Base-by-base conservation (phyloP, 805 yeast species). In the Starmerella apicola region DNA sequence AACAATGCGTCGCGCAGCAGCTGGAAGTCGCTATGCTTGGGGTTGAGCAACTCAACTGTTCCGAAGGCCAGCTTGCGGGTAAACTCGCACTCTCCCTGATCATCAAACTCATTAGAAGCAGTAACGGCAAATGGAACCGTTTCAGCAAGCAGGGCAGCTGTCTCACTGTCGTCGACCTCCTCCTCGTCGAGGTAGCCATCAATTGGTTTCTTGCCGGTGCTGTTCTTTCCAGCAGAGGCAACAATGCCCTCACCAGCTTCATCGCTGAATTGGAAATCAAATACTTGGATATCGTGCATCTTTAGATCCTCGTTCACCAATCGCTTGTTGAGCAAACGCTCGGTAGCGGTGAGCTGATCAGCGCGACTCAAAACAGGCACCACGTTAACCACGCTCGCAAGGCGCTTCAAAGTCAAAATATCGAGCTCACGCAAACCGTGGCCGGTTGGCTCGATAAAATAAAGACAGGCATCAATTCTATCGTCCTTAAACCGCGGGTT, bases 61-160 rank as follows among this genome's bases (percentile, higher is more conserved):
- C 95, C 95, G 91, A 93, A 82, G 46, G 93, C 86, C 54, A 82
- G 82, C 57, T 74, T 72, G 65, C 94, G 76, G 23, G 85, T 93
- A 43, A 75, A 71, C 18, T 81, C 76, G 45, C 69, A 64, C 43
- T 68, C 65, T 25, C 93, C 94, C 28, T 74, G 68, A 13, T 71
- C 66, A 39, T 73, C 67, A 54, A 78, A 81, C 50, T 72, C 74
- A 53, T 78, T 80, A 41, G 75, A 73, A 54, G 81, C 85, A 9
- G 13, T 73, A n/a, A 86, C 62, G 3, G 95, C 58, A 32, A 58
- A 52, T 26, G 96, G 96, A 83, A 83, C 78, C 20, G 81, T 67
- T 55, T 78, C 47, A 25, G 51, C 30, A 24, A 43, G 27, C 7
- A 15, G 17, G 7, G 26, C 26, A 23, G 26, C 26, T 7, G 10